phyloP scores from a whole-genome alignment of 768 basidiomycete genomes.

The Psilocybe azurescens region DNA sequence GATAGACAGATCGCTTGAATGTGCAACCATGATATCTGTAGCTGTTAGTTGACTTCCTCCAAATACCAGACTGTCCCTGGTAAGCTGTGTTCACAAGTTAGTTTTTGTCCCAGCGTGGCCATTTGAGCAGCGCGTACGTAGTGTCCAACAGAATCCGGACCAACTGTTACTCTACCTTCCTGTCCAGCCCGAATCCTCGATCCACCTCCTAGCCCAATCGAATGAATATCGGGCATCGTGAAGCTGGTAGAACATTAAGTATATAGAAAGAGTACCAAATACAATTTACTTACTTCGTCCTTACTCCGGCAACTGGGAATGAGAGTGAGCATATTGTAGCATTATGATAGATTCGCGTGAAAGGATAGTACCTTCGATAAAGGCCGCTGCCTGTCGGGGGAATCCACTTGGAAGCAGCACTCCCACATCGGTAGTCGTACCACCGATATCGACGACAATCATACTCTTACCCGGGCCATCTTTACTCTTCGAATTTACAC shows the following conservation, averaged over 20 bases:
- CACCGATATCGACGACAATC: constrained; percentile 68
- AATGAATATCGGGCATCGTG: constrained; percentile 61
- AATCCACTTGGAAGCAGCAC: constrained; percentile 64
- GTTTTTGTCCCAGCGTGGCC: too few relatives aligned
- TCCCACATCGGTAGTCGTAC: constrained; percentile 70
- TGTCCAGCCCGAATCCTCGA: constrained; percentile 49
- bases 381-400: constrained; percentile 66
- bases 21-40: constrained; percentile 59
- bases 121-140: constrained; percentile 19
- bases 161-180: constrained; percentile 50
- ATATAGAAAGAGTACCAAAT: too few relatives aligned
- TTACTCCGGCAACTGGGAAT: constrained; percentile 53
- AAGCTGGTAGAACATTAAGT: constrained; percentile 34
- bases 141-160: constrained; percentile 72
- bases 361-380: constrained; percentile 44
- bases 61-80: constrained; percentile 56
- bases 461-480: constrained; percentile 32
- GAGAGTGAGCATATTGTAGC: not conserved
- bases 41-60: constrained; percentile 62
- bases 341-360: not conserved
- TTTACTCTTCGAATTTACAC: constrained; percentile 28
- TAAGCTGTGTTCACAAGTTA: constrained; percentile 24
- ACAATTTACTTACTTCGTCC: constrained; percentile 46
- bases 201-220: constrained; percentile 70
- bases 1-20: constrained; percentile 19